Conservation (phyloP, 2,329 filamentous ascomycete species). For the Sporothrix luriei region DNA sequence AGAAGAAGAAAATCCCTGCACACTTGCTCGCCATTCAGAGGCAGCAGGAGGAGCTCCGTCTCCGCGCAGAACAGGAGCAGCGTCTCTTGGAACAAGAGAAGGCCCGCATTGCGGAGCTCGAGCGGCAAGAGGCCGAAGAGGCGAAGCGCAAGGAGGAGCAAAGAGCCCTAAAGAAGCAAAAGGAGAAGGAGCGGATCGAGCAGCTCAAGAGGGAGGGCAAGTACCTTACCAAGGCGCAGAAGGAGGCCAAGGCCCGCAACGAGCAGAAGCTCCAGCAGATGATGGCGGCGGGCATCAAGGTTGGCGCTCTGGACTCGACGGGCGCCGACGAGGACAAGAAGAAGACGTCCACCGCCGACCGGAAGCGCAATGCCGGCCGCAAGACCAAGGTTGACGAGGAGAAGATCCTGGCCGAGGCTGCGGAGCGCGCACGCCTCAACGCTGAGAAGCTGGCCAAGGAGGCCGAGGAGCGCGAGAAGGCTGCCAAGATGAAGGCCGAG, state of each 20-base stretch:
- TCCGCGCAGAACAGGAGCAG: slow-evolving; percentile 65
- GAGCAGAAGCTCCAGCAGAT: slow-evolving; percentile 83
- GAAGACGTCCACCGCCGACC: slow-evolving; percentile 72
- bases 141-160: slow-evolving; percentile 69
- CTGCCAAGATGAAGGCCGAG: slow-evolving; percentile 57
- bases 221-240: slow-evolving; percentile 82
- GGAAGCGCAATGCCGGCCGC: slow-evolving; percentile 67
- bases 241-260: slow-evolving; percentile 76
- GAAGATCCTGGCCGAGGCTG: slow-evolving; percentile 74
- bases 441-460: slow-evolving; percentile 68
- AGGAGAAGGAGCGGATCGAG: slow-evolving; percentile 82
- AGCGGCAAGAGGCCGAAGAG: slow-evolving; percentile 67
- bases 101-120: slow-evolving; percentile 65
- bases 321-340: slow-evolving; percentile 68
- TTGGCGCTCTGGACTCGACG: slow-evolving; percentile 60
- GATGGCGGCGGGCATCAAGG: slow-evolving; percentile 74
- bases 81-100: slow-evolving; percentile 64
- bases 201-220: slow-evolving; percentile 87
- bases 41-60: slow-evolving; percentile 77
- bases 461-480: slow-evolving; percentile 61
- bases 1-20: slow-evolving; percentile 89
- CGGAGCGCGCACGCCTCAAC: slow-evolving; percentile 67
- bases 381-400: slow-evolving; percentile 71
- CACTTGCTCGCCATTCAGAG: slow-evolving; percentile 74
- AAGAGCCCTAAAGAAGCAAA: slow-evolving; percentile 78